Base-by-base conservation (phyloP, 352 stramenopile species). In the Blastocystis sp. region DNA sequence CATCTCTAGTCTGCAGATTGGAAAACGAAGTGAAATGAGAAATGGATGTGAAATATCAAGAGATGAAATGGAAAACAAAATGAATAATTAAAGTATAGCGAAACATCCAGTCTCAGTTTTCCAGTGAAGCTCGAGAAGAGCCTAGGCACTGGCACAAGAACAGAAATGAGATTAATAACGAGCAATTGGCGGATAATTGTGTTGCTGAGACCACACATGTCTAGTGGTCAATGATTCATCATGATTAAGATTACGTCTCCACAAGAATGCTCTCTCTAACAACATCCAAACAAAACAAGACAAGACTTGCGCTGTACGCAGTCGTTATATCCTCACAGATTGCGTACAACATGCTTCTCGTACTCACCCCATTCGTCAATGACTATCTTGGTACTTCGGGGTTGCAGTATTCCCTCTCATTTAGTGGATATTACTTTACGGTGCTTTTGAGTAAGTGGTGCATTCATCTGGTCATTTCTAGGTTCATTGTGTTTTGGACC, bases 341-440 rank as follows among this genome's bases (percentile, higher is more conserved):
- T 15, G 73, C 42, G 11, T 84, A 44, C 30, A 69, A 53, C 73
- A 68, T 84, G 22, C 66, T 84, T 48, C 22, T 84, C 3, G 30
- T 57, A 4, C 73, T 84, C 19, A 35, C 68, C 17, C 51, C 73
- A 9, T 84, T 68, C 53, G 27, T 84, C 24, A 84, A 84, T 64
- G 54, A 84, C 17, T 53, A 24, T 7, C 35, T 84, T 54, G 19
- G 68, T 44, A 64, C 73, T 0, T 69, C 51, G n/a, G 42, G 33
- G 24, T 24, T 84, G 33, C 73, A 84, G 73, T 68, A 68, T 27
- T 84, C 73, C 1, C 22, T 84, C n/a, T 35, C 73, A 1, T 84
- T 84, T 56, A 84, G 73, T 27, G 73, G 73, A 9, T 84, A 84
- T 42, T 84, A 84, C 30, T 60, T 84, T 35, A 68, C 51, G 0